Percentiles rank a stretch among this genome's conserved stretches.
phyloP scores from a whole-genome alignment of 192 early-diverging fungal genomes.

The Entrophospora sp. region DNA sequence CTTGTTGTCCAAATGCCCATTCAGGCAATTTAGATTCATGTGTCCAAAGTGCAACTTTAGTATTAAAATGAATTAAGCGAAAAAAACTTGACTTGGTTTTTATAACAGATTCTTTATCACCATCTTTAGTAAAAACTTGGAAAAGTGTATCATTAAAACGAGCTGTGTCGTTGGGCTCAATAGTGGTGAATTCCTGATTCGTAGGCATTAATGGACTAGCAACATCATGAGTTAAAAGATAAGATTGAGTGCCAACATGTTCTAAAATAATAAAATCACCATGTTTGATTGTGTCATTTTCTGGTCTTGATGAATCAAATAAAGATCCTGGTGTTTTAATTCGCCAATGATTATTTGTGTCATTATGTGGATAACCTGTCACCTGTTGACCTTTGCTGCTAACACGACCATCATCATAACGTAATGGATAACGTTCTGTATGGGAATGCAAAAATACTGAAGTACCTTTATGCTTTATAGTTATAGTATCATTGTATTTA shows the following conservation, averaged over 20 bases:
- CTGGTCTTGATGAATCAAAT: conserved; percentile 22
- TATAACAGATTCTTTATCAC: conserved; percentile 37
- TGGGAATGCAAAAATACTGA: conserved; percentile 76
- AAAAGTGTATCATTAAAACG: conserved; percentile 52
- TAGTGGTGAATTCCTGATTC: conserved; percentile 60
- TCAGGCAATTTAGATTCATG: conserved; percentile 62
- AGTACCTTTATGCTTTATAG: conserved; percentile 69
- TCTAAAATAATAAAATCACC: conserved; percentile 73
- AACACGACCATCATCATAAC: conserved; percentile 87
- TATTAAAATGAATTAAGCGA: conserved; percentile 64
- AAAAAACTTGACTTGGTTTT: conserved; percentile 56
- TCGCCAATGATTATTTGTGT: conserved; percentile 63
- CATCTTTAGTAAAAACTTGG: conserved; percentile 51
- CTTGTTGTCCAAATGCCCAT: conserved; percentile 83
- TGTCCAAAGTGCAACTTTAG: conserved; percentile 74
- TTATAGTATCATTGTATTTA: conserved; percentile 72
- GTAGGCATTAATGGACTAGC: conserved; percentile 54
- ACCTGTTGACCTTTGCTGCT: conserved; percentile 89
- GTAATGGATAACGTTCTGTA: conserved; percentile 66
- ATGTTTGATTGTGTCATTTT: conserved; percentile 45
- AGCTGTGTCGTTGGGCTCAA: conserved; percentile 42
- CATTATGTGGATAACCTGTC: conserved; percentile 69
- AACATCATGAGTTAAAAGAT: conserved; percentile 57
- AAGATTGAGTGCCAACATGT: conserved; percentile 50
- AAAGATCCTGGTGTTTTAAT: conserved; percentile 27